A percentile compares a stretch with the other conserved stretches of the same genome.
Evolutionary conservation across 371 early-diverging fungal genomes (phyloP).

Genomic region (Saksenaea oblongispora): DNA sequence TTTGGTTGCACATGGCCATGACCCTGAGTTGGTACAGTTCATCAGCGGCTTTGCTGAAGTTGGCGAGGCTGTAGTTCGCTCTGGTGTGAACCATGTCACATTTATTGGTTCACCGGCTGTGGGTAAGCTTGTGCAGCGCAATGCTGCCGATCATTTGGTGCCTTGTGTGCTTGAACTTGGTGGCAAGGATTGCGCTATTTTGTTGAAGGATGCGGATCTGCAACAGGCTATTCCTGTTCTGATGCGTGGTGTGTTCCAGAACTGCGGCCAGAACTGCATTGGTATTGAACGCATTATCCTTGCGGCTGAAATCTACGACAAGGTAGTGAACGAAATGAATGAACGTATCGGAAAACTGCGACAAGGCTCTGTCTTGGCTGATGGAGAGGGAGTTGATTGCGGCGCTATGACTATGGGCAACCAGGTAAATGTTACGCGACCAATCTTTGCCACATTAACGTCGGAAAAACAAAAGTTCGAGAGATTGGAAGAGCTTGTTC

Average conservation of each 20-base stretch:
- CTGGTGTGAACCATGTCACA: constrained; percentile 74
- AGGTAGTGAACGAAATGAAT: constrained; percentile 62
- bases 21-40: constrained; percentile 78
- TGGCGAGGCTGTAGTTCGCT: constrained; percentile 70
- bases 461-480: constrained; percentile 24
- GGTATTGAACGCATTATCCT: constrained; percentile 78
- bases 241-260: constrained; percentile 84
- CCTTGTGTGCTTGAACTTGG: constrained; percentile 91
- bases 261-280: constrained; percentile 88
- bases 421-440: constrained; percentile 31
- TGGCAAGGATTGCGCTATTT: constrained; percentile 85
- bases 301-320: constrained; percentile 69
- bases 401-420: constrained; percentile 78
- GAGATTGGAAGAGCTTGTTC: constrained; percentile 42
- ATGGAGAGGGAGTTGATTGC: constrained; percentile 71
- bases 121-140: constrained; percentile 74
- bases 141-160: constrained; percentile 74
- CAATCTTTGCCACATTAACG: too few relatives aligned
- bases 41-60: constrained; percentile 80
- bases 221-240: constrained; percentile 66
- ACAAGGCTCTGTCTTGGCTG: constrained; percentile 71
- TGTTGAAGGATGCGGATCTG: constrained; percentile 76
- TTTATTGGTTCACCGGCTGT: constrained; percentile 87
- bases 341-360: constrained; percentile 59
- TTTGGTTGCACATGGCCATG: constrained; percentile 70